Conservation (phyloP, 495 filamentous ascomycete species). For the Baudoinia panamericana region DNA sequence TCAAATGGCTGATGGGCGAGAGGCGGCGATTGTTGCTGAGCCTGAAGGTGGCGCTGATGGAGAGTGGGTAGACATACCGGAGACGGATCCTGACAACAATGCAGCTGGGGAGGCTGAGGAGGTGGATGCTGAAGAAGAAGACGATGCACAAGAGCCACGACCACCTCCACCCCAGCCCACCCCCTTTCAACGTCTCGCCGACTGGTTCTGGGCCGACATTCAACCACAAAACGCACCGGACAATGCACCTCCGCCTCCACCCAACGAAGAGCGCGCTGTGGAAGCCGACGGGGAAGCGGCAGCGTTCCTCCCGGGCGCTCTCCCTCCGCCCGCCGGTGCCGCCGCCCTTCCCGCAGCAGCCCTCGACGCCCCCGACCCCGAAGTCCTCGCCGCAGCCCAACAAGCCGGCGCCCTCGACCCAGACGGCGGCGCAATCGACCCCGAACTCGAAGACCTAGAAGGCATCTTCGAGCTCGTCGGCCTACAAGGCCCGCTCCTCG, state of each 20-base stretch:
- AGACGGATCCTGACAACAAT: not conserved
- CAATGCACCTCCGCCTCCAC: constrained; percentile 28
- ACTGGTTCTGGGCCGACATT: constrained; percentile 57
- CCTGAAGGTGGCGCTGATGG: no score
- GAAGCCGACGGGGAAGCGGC: constrained; percentile 43
- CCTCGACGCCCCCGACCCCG: constrained; percentile 28
- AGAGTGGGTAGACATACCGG: no score
- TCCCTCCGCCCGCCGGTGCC: constrained; percentile 20
- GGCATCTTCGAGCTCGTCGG: constrained; percentile 92
- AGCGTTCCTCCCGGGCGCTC: constrained; percentile 43
- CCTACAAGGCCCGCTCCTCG: constrained; percentile 84
- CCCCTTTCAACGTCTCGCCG: constrained; percentile 12
- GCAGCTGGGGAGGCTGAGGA: not conserved
- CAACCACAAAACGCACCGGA: constrained; percentile 21
- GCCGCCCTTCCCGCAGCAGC: constrained; percentile 8
- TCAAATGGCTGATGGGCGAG: not conserved
- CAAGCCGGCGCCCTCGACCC: constrained; percentile 45
- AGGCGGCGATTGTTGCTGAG: not conserved
- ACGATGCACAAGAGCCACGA: constrained; percentile 1
- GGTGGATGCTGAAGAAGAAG: not conserved
- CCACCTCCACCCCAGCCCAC: constrained; percentile 1
- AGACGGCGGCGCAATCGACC: constrained; percentile 46
- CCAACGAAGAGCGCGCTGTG: constrained; percentile 43
- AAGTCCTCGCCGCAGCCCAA: constrained; percentile 32
- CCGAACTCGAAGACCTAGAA: constrained; percentile 95